Conservation (phyloP, 2,329 filamentous ascomycete species). For the Epichloe sibirici region DNA sequence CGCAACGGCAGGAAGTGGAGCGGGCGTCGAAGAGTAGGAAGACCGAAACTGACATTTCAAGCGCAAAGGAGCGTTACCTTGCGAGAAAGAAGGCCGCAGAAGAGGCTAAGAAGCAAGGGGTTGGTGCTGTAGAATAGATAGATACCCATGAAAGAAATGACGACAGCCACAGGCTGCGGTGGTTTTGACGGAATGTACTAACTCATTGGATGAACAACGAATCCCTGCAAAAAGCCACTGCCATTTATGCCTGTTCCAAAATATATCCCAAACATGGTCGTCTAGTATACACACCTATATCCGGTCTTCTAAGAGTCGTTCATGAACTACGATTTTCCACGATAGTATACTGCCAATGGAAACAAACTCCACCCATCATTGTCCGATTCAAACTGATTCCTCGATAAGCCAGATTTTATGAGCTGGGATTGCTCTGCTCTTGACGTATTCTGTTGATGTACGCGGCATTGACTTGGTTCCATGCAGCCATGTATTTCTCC, state of each 20-base stretch:
- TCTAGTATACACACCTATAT: neutral
- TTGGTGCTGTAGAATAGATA: slow-evolving; percentile 14
- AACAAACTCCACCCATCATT: neutral
- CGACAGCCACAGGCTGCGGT: neutral
- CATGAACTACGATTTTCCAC: neutral
- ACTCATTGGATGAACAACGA: neutral
- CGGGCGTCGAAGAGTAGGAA: slow-evolving; percentile 63
- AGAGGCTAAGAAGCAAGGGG: slow-evolving; percentile 47
- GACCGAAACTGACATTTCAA: slow-evolving; percentile 62
- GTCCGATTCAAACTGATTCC: neutral
- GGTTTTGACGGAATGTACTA: neutral
- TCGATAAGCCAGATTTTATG: neutral
- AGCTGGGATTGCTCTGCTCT: slow-evolving; percentile 29
- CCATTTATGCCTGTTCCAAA: neutral
- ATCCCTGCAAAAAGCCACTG: neutral
- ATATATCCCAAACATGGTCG: neutral
- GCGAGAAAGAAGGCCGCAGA: slow-evolving; percentile 65
- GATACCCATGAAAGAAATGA: neutral
- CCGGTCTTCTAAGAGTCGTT: no score
- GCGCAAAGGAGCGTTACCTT: slow-evolving; percentile 68
- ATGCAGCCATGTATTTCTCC: slow-evolving; percentile 74
- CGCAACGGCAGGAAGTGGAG: slow-evolving; percentile 51
- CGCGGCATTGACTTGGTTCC: slow-evolving; percentile 60
- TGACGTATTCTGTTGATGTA: slow-evolving; percentile 54
- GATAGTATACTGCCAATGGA: neutral